A percentile compares a stretch with the other conserved stretches of the same genome.
These are phyloP conservation scores for Terana coerulea DNA, from an alignment of 768 basidiomycete species.

Conservation along the genomic window DNA sequence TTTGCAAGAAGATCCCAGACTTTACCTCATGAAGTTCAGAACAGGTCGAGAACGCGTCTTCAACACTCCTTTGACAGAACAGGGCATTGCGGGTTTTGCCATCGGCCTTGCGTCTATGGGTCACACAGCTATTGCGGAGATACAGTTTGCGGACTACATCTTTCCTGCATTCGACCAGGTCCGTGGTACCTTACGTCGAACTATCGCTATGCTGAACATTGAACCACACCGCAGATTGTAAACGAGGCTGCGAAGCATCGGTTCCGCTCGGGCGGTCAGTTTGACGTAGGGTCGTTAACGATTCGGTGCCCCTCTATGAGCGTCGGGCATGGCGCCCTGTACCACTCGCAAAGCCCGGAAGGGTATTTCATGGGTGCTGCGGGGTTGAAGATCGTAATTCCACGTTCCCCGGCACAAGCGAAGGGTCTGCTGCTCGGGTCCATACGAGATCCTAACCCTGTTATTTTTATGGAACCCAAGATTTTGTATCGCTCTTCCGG, in stretches of 20 bases:
- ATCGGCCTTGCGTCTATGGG: slow-evolving; percentile 92
- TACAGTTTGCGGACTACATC: slow-evolving; percentile 89
- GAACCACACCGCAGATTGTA: slow-evolving; percentile 70
- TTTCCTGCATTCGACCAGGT: slow-evolving; percentile 95
- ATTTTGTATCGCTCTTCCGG: slow-evolving; percentile 88
- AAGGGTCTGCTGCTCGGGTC: slow-evolving; percentile 85
- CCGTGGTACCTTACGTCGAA: slow-evolving; percentile 5
- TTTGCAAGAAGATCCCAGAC: neutral
- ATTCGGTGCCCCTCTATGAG: slow-evolving; percentile 87
- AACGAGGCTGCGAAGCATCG: slow-evolving; percentile 94
- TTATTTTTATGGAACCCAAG: slow-evolving; percentile 95
- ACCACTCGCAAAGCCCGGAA: slow-evolving; percentile 95
- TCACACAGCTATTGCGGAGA: slow-evolving; percentile 91
- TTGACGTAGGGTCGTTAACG: slow-evolving; percentile 78
- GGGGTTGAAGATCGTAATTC: slow-evolving; percentile 91
- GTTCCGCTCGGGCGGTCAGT: slow-evolving; percentile 84
- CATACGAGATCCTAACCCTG: slow-evolving; percentile 90
- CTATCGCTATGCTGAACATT: neutral
- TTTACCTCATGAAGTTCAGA: slow-evolving; percentile 7
- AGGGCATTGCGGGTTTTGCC: slow-evolving; percentile 93
- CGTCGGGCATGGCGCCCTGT: slow-evolving; percentile 87
- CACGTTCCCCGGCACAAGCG: slow-evolving; percentile 92
- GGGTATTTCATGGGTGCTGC: slow-evolving; percentile 91
- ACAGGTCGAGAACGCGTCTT: slow-evolving; percentile 88
- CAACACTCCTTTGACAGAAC: slow-evolving; percentile 90